phyloP scores from a whole-genome alignment of 1,284 basidiomycete genomes.

The Afroboletus lepidellus region DNA sequence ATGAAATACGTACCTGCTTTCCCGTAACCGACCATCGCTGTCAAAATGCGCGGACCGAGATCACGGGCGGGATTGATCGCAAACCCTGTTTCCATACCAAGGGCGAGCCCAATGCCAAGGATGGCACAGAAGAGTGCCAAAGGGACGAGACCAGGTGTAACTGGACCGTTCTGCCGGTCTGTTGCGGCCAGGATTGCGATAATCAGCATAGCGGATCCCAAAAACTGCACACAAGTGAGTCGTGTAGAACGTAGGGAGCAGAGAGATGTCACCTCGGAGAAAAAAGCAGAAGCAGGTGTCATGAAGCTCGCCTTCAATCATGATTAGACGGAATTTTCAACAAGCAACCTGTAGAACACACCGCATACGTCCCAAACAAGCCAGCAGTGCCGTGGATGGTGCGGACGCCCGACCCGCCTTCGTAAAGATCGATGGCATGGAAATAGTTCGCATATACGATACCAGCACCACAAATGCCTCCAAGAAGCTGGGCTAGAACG shows the following conservation, averaged over 20 bases:
- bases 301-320: slow-evolving; percentile 51
- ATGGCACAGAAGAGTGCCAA: slow-evolving; percentile 54
- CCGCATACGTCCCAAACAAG: slow-evolving; percentile 72
- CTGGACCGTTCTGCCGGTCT: slow-evolving; percentile 48
- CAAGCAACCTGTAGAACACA: slow-evolving; percentile 33
- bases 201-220: slow-evolving; percentile 58
- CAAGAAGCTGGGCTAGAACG: slow-evolving; percentile 69
- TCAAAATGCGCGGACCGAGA: slow-evolving; percentile 49
- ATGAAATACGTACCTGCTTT: slow-evolving; percentile 33
- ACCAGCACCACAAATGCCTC: slow-evolving; percentile 65
- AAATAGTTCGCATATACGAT: slow-evolving; percentile 76
- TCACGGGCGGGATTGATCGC: slow-evolving; percentile 68
- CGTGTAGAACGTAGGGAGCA: slow-evolving; percentile 8
- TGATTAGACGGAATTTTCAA: slow-evolving; percentile 15
- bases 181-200: slow-evolving; percentile 43
- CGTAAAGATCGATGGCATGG: slow-evolving; percentile 69
- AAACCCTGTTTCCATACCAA: slow-evolving; percentile 63
- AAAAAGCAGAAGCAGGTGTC: slow-evolving; percentile 58
- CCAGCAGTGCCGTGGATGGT: slow-evolving; percentile 65
- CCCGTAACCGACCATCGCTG: slow-evolving; percentile 62
- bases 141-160: slow-evolving; percentile 51
- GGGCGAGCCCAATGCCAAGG: slow-evolving; percentile 50
- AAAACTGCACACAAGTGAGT: slow-evolving; percentile 38
- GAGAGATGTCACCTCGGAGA: slow-evolving; percentile 44
- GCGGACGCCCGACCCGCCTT: slow-evolving; percentile 59